These are phyloP conservation scores for Lagenaria siceraria DNA, from an alignment of 306 rosid species.

Conservation along the genomic window DNA sequence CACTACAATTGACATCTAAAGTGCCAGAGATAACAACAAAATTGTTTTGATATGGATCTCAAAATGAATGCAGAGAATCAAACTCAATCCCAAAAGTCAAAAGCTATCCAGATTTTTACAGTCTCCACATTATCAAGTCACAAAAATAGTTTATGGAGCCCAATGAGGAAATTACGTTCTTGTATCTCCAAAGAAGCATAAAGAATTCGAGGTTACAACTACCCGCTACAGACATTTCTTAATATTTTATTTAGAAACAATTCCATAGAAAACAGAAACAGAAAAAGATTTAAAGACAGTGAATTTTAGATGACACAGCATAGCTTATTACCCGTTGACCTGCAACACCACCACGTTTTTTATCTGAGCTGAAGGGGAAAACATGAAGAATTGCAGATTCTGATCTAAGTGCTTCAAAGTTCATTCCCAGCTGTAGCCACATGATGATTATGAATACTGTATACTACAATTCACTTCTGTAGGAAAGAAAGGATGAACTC, in stretches of 20 bases:
- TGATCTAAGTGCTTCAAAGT: constrained; percentile 42
- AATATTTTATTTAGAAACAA: background rate
- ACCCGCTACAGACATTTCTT: background rate
- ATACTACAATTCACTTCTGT: background rate
- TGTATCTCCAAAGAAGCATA: background rate
- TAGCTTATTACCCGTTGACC: constrained; percentile 32
- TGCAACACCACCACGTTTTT: constrained; percentile 79
- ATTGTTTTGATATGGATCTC: background rate
- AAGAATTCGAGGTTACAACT: background rate
- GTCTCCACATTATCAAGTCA: background rate
- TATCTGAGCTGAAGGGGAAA: constrained; percentile 81
- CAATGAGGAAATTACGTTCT: background rate
- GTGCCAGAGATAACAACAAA: background rate
- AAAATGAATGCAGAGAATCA: background rate
- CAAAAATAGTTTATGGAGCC: background rate
- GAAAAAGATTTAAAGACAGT: background rate
- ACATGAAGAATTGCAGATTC: constrained; percentile 53
- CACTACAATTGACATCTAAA: background rate
- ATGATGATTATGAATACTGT: background rate
- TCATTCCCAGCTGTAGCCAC: constrained; percentile 68
- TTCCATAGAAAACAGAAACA: too few relatives aligned
- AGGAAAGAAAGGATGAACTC: background rate
- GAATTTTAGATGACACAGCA: background rate
- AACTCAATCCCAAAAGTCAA: background rate
- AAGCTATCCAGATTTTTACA: background rate